Evolutionary conservation across 345 rosid species (phyloP), one percentile per base, ranked within the genome.

Genomic region (Populus deltoides): DNA sequence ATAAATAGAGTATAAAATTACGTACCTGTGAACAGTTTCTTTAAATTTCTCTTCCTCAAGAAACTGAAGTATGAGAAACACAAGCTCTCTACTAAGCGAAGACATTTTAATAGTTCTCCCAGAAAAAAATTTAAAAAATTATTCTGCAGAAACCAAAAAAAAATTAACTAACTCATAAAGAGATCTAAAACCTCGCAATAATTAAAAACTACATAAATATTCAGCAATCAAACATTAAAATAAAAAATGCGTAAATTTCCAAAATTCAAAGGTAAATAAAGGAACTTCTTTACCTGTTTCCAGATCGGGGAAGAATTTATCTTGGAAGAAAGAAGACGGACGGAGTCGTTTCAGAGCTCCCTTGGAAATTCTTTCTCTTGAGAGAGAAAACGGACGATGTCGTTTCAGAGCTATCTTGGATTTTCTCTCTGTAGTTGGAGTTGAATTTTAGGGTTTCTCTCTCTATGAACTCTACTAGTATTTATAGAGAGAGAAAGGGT

Each of bases 11-110:
- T 13, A 18, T 2, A 73, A 57, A 63, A 17, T 41, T 38, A 51
- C 83, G 20, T 72, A 93, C 98, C 80, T 91, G 85, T 93, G 92
- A 86, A 93, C 92, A 80, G 92, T 85, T 18, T 88, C 92, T 74
- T 88, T 91, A 80, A 85, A 91, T 83, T 93, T 93, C 90, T 93
- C 97, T 78, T 93, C 95, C 33, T 93, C 94, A 25, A 93, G 96
- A 85, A 91, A 91, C 78, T 93, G 98, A 76, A 91, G 98, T 87
- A 93, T 90, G 65, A 92, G 90, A 75, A 93, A 93, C 78, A 93
- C 97, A 27, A 93, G 94, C 41, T 93, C 98, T 68, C 92, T 89
- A 79, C 94, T 90, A 20, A 90, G 90, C 53, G 94, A 93, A 38
- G 97, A 84, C 98, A 84, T 93, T 78, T 75, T 86, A 31, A 63